Evolutionary conservation across 2,329 filamentous ascomycete genomes (phyloP).

Genomic region (Alternaria angustiovoidea): DNA sequence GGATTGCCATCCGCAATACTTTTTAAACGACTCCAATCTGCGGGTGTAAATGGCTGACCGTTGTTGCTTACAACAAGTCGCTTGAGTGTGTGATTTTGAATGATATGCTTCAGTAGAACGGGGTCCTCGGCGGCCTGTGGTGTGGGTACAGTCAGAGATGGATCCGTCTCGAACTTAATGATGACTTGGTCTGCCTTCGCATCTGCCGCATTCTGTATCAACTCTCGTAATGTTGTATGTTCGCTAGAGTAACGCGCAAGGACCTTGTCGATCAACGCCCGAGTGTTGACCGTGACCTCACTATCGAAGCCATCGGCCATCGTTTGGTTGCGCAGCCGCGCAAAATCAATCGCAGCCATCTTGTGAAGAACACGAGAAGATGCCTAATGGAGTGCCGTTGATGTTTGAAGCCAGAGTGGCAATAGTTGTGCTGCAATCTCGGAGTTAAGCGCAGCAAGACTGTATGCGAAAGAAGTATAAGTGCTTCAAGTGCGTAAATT

Average conservation of each 20-base stretch:
- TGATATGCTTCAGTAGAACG: conserved; percentile 79
- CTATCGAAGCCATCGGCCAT: conserved; percentile 92
- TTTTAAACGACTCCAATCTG: conserved; percentile 93
- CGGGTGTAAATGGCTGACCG: conserved; percentile 84
- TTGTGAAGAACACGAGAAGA: not conserved
- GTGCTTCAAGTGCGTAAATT: not conserved
- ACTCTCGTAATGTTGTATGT: conserved; percentile 85
- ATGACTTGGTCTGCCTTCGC: conserved; percentile 88
- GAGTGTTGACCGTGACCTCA: conserved; percentile 96
- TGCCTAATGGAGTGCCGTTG: not conserved
- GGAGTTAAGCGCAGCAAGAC: not conserved
- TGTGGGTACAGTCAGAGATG: conserved; percentile 77
- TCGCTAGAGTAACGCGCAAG: conserved; percentile 95
- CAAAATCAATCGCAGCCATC: conserved; percentile 60
- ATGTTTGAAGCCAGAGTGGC: conserved; percentile 1
- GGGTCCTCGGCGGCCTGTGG: conserved; percentile 72
- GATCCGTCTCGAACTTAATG: conserved; percentile 90
- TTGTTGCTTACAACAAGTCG: conserved; percentile 93
- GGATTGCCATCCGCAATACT: conserved; percentile 99
- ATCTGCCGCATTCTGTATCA: conserved; percentile 98
- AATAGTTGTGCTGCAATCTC: not conserved
- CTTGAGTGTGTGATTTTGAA: conserved; percentile 84
- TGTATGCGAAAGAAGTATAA: not conserved
- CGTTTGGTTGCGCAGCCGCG: conserved; percentile 82
- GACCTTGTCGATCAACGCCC: conserved; percentile 97